Evolutionary conservation across 2,329 filamentous ascomycete species (phyloP), one percentile per base, ranked within the genome.

Genomic region (Basipetospora chlamydospora): DNA sequence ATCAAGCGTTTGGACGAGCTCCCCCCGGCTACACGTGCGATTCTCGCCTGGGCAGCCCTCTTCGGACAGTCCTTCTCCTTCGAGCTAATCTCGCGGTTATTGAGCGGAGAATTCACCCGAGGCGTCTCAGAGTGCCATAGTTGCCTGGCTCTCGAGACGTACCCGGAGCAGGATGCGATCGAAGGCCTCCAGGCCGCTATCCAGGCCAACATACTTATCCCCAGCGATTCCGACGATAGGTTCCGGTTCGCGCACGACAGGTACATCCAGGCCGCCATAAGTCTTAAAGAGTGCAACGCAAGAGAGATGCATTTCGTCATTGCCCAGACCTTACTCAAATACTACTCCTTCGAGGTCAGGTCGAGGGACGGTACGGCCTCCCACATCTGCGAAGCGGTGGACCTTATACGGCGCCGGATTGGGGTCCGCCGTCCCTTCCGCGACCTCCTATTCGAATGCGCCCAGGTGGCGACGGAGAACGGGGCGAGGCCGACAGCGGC

Each of bases 231-330:
- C 2, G 88, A 95, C 48, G 85, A 94, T 53, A 71, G 77, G 28
- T 95, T 94, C 54, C 75, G 77, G 23, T 95, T 95, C 53, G 77
- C 79, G 23, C 87, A 95, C 53, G 87, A 95, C 54, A 74, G 87
- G 36, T 92, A 92, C 48, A 69, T 86, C 35, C 76, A 81, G 50
- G 84, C 83, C 12, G 77, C 84, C 5, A 64, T 71, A 11, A 68
- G 72, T 5, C 61, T 94, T 35, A 73, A 71, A 42, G 77, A 87
- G 50, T 76, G 73, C 48, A 75, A 80, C 38, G 61, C 70, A 16
- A 63, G 70, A 15, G 80, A 81, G 46, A 95, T 95, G 87, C 86
- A 95, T 55, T 95, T 87, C 47, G 75, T 86, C 31, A 84, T 95
- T 47, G 80, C 83, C 0, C 78, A 84, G 49, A 80, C 79, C 0